Evolutionary conservation across 805 yeast genomes (phyloP), one percentile per base, ranked within the genome.

Genomic region (Candida vaughaniae): DNA sequence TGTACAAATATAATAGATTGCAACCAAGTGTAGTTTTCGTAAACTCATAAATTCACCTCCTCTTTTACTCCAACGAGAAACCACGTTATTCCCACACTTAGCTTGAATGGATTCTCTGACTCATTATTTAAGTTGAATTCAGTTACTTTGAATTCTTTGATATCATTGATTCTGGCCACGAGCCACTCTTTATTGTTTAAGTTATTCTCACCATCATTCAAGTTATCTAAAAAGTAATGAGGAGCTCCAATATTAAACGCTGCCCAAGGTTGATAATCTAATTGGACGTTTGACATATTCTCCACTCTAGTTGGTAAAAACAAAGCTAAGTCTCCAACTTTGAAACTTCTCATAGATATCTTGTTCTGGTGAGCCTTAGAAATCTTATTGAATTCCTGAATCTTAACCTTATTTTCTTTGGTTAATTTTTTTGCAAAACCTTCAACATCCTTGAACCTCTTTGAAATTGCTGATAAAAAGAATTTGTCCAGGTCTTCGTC

Each of bases 241-340:
- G 95, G 93, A 1, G 87, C 82, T 1, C 91, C 95, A 38, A 85
- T 73, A 47, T 93, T 90, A 65, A 91, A 91, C 1, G 95, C 95
- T 0, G 96, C 96, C 98, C 98, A 91, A 0, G 91, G 88, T 37
- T 69, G 77, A 8, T 47, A 15, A 7, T 36, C 10, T 25, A 36
- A 29, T 19, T 36, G 27, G 4, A 32, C 31, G 7, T 48, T 56
- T 25, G 41, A 38, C 6, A 39, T 38, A 18, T 55, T 36, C 48
- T 75, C 75, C 31, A 73, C 72, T 29, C 79, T 64, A 0, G 96
- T 88, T 3, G 95, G 96, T 45, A 91, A 62, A 55, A 91, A 91
- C 39, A 91, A 63, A 1, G 87, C 96, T 49, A 88, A 63, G 56
- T 90, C 97, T 9, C 84, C 87, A 8, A 64, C 61, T 39, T 75